A percentile compares a stretch with the other conserved stretches of the same genome.
phyloP scores from a whole-genome alignment of 139 green algal genomes.

The Chlamydomonas applanata region DNA sequence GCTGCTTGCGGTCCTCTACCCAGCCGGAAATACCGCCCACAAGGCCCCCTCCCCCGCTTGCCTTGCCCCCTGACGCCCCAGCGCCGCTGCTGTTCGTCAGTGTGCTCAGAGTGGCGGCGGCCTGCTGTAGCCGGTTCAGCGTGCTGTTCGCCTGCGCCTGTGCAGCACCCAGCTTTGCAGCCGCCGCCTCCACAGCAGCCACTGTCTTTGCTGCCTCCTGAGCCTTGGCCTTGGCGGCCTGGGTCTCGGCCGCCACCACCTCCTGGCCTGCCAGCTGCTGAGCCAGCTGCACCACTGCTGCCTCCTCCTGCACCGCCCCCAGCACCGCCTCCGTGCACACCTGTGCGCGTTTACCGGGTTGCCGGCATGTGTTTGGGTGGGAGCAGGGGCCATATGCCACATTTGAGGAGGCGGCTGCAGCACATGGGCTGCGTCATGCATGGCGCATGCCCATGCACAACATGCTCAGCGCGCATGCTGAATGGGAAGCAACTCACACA shows the following conservation, averaged over 20 bases:
- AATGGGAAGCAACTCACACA: too few species aligned
- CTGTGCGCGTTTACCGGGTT: too few species aligned
- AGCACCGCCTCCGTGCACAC: conserved; percentile 66
- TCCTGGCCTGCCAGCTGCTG: conserved; percentile 68
- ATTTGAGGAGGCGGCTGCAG: too few species aligned
- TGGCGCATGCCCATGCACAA: too few species aligned
- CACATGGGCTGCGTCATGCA: too few species aligned
- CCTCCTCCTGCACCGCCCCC: conserved; percentile 62
- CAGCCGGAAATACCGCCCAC: background rate
- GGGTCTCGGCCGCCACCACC: conserved; percentile 24
- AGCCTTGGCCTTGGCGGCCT: conserved; percentile 36
- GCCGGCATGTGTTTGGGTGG: too few species aligned
- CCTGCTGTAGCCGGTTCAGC: conserved; percentile 12
- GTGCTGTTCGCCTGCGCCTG: background rate
- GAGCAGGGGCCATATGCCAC: too few species aligned
- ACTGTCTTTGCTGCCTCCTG: conserved; percentile 37
- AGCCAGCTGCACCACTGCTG: conserved; percentile 72
- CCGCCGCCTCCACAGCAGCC: conserved; percentile 25
- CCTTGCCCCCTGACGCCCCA: background rate
- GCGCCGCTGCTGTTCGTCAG: background rate
- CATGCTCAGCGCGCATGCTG: too few species aligned
- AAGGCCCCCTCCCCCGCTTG: background rate
- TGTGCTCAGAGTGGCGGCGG: conserved; percentile 20
- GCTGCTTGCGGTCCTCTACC: conserved; percentile 27
- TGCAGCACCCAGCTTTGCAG: conserved; percentile 32